A percentile compares a stretch with the other conserved stretches of the same genome.
Evolutionary conservation across 345 rosid genomes (phyloP).

Genomic region (Gossypium mustelinum): DNA sequence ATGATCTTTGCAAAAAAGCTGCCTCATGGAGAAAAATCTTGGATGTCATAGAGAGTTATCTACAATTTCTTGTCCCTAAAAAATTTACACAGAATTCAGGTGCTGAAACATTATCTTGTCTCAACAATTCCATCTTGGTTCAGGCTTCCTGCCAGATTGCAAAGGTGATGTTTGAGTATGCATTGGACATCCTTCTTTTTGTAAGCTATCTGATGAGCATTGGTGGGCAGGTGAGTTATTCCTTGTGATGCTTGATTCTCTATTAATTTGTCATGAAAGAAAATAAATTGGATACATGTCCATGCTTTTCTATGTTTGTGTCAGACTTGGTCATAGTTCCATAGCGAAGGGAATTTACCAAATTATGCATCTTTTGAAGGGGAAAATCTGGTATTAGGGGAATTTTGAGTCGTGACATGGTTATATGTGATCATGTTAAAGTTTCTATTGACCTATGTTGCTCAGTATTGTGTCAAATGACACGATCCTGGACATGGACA

Average conservation of each 20-base stretch:
- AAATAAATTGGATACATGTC: background rate
- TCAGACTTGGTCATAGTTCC: background rate
- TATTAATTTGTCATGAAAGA: background rate
- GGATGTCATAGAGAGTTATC: slow-evolving; percentile 55
- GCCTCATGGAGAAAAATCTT: slow-evolving; percentile 71
- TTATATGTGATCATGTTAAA: background rate
- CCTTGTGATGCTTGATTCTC: background rate
- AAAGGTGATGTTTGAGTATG: slow-evolving; percentile 79
- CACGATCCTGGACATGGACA: background rate
- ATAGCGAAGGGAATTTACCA: background rate
- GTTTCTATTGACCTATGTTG: background rate
- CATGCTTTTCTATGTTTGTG: background rate
- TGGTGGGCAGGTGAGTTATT: slow-evolving; percentile 69
- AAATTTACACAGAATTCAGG: slow-evolving; percentile 45
- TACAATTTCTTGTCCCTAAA: slow-evolving; percentile 69
- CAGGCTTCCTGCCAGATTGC: slow-evolving; percentile 84
- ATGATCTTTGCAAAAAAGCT: slow-evolving; percentile 54
- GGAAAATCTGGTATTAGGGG: slow-evolving; percentile 6
- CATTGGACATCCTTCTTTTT: slow-evolving; percentile 70
- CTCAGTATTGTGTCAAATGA: background rate
- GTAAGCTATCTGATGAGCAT: slow-evolving; percentile 67
- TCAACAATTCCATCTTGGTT: slow-evolving; percentile 46
- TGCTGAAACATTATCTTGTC: slow-evolving; percentile 41
- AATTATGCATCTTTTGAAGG: background rate
- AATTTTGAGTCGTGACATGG: background rate